Evolutionary conservation across 495 filamentous ascomycete genomes (phyloP), one percentile per base, ranked within the genome.

Genomic region (Amorphotheca resinae): DNA sequence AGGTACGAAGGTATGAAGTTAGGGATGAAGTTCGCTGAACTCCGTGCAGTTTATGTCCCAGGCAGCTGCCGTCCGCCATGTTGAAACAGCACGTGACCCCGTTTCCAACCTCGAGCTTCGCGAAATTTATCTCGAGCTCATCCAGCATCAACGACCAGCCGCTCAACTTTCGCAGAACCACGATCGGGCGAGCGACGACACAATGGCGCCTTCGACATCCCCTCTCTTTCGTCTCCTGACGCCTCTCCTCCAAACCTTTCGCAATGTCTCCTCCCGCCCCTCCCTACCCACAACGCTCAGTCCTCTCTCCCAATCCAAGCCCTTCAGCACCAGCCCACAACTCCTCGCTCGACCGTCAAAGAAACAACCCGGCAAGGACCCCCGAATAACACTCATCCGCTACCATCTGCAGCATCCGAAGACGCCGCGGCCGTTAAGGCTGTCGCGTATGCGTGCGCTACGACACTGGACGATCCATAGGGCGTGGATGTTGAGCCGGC

Each of bases 401-500:
- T 59, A 56, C 45, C 53, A 56, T 31, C 31, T 56, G 26, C 44
- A 54, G 25, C 56, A 56, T 31, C 44, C 50, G 0, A 38, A 38
- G 12, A 59, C 52, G 20, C 52, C 53, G 22, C 21, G 55, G 2
- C 87, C 88, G 2, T 73, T 95, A 49, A 76, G 84, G 48, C 81
- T 94, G 72, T 84, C 76, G 20, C 85, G 88, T 49, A 82, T 81
- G 66, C 82, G 91, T 42, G 73, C 76, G 65, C 80, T 96, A 51
- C 83, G 91, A 18, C 91, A 99, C 69, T 99, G 93, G 91, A 95
- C 91, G 40, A 96, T 99, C 68, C 88, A 96, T 66, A 87, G 91
- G 51, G 91, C 88, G 16, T 95, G 86, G 82, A 67, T 82, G 46
- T 61, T 93, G 33, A 77, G 76, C 64, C 74, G 75, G 52, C 67